Conservation (phyloP, 2,329 filamentous ascomycete genomes). For the Grosmannia serpens region DNA sequence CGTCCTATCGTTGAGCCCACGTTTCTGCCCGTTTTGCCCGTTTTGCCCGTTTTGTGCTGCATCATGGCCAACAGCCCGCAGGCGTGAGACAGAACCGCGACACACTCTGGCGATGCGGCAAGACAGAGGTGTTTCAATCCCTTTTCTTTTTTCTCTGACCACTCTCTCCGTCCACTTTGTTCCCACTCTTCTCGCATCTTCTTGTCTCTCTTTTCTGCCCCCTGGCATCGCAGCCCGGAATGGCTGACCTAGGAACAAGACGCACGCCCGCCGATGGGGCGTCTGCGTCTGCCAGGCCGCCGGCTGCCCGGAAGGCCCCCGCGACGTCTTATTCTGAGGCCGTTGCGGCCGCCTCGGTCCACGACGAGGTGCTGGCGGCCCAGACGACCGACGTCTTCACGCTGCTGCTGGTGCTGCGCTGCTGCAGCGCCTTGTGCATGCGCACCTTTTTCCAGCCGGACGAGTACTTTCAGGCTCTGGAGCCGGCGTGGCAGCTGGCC, state of each 20-base stretch:
- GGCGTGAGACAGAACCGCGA: no score
- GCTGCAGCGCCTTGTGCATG: slow-evolving; percentile 67
- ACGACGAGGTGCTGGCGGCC: slow-evolving; percentile 18
- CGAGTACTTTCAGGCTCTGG: slow-evolving; percentile 91
- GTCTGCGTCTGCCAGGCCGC: not conserved
- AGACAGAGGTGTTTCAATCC: not conserved
- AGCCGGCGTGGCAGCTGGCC: slow-evolving; percentile 83
- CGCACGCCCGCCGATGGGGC: not conserved
- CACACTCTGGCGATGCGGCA: no score
- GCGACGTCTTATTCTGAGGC: not conserved
- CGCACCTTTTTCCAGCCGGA: slow-evolving; percentile 96
- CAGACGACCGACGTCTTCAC: slow-evolving; percentile 24
- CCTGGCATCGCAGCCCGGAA: no score
- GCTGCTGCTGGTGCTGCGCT: slow-evolving; percentile 54
- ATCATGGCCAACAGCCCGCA: no score
- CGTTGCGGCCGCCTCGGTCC: slow-evolving; percentile 6
- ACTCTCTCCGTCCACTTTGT: not conserved
- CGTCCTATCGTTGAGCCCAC: not conserved
- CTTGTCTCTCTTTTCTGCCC: not conserved
- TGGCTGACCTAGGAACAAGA: not conserved
- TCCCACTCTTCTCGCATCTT: not conserved
- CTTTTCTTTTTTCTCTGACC: not conserved
- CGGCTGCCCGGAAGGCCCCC: not conserved
- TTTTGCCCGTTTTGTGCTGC: no score
- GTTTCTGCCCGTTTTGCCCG: no score